phyloP scores from a whole-genome alignment of 176 grass and related monocot species.

The Carex cristatella region DNA sequence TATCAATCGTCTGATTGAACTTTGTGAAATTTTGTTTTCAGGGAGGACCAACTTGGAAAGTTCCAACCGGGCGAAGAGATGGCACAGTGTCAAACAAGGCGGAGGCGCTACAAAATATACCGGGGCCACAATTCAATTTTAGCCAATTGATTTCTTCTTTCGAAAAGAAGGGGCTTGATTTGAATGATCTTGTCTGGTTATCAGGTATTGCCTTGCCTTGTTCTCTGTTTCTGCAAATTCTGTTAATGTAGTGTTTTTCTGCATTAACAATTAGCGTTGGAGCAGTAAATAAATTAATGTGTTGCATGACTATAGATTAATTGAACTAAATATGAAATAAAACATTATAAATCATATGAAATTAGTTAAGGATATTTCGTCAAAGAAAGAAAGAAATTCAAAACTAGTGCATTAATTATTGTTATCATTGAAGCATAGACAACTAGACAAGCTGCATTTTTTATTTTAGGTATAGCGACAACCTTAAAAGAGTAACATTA shows the following conservation, averaged over 20 bases:
- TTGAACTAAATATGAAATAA: background rate
- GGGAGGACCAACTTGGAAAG: slow-evolving; percentile 82
- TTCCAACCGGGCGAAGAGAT: slow-evolving; percentile 79
- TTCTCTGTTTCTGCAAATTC: background rate
- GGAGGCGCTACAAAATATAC: slow-evolving; percentile 65
- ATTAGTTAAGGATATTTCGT: background rate
- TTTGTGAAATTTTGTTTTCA: slow-evolving; percentile 8
- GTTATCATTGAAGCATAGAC: background rate
- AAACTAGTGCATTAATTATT: background rate
- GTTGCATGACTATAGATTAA: background rate
- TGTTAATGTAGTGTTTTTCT: background rate
- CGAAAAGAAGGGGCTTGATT: slow-evolving; percentile 48
- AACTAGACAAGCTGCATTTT: background rate
- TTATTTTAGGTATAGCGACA: background rate
- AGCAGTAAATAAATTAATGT: background rate
- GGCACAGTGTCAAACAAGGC: slow-evolving; percentile 53
- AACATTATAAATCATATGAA: background rate
- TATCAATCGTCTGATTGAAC: background rate
- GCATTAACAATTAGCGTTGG: background rate
- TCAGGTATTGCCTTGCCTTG: slow-evolving; percentile 44
- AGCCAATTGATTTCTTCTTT: slow-evolving; percentile 56
- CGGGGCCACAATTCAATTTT: slow-evolving; percentile 58
- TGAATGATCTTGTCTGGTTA: slow-evolving; percentile 71
- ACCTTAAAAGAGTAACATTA: background rate
- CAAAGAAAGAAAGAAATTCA: background rate